A percentile compares a stretch with the other conserved stretches of the same genome.
These are phyloP conservation scores for Auxenochlorella pyrenoidosa DNA, from an alignment of 139 green algal genomes.

Conservation along the genomic window DNA sequence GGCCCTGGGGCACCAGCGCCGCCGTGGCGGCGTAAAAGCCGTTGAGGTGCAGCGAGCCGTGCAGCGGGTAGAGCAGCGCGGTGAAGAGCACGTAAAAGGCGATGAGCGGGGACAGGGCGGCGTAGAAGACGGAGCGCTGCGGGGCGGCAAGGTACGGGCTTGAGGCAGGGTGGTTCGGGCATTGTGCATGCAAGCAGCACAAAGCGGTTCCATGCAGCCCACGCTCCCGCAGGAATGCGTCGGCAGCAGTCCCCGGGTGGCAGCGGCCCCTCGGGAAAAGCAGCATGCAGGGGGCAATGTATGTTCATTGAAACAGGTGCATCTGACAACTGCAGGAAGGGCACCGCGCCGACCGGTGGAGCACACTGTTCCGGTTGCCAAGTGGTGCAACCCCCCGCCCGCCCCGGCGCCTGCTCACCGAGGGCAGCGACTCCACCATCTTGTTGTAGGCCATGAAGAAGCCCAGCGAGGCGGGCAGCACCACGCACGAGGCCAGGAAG, in stretches of 20 bases:
- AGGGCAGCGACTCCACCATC: conserved; percentile 61
- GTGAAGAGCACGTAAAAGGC: conserved; percentile 83
- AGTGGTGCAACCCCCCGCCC: no score
- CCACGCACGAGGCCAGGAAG: conserved; percentile 78
- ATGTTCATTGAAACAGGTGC: no score
- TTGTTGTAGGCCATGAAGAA: conserved; percentile 75
- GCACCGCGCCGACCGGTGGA: no score
- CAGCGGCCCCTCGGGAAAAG: no score
- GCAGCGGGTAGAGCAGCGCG: conserved; percentile 74
- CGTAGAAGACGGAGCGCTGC: conserved; percentile 73
- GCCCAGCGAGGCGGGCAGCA: conserved; percentile 77
- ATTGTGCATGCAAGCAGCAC: not conserved
- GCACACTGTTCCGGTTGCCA: no score
- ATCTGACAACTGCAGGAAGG: no score
- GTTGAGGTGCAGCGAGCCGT: conserved; percentile 72
- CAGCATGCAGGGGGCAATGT: no score
- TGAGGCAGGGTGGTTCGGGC: not conserved
- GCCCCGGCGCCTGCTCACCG: conserved; percentile 59
- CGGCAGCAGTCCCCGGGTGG: no score
- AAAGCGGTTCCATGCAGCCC: no score
- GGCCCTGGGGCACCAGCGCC: conserved; percentile 60
- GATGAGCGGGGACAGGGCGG: conserved; percentile 70
- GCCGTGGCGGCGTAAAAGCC: conserved; percentile 58
- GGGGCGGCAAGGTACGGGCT: not conserved
- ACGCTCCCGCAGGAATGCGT: no score